Base-by-base conservation (phyloP, 192 early-diverging fungal species). In the Allomyces arbusculus region DNA sequence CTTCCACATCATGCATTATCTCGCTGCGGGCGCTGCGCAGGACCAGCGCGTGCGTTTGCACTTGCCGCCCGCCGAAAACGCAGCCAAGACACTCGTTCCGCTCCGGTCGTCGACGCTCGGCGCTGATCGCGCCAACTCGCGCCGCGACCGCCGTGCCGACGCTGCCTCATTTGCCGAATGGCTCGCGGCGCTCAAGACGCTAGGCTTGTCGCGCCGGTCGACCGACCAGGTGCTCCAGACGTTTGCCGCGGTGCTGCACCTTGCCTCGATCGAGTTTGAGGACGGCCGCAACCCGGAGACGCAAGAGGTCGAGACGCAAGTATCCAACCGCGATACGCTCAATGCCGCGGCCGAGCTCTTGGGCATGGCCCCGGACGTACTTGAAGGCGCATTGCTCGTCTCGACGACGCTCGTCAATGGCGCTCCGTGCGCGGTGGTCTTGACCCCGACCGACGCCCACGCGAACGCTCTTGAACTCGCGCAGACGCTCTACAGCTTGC, bases 1-100 rank as follows among this genome's bases (percentile, higher is more conserved):
- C 75, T 99, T 95, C 77, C 90, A 99, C 71, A 86, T 95, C 28
- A 90, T 99, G 72, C 92, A 97, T 77, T 88, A 92, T 70, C 77
- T 99, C 23, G 79, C 94, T 7, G 86, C 90, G 23, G 96, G 93
- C 19, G 79, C 79, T 0, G 79, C 84, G 26, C 66, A 75, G 24
- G 86, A 91, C 67, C 92, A 97, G 74, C 87, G 84, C 63, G 55
- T 80, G n/a, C 74, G 83, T 65, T 81, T 89, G 63, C 85, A 84
- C 61, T 77, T 99, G 7, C 79, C 82, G 8, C 83, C 89, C 28
- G 74, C 33, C 33, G 33, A 40, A 40, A 40, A 40, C 8, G 33
- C 33, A 7, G 33, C 33, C 33, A 40, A 8, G 33, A 40, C 33
- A 7, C 33, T 40, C 33, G 33, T 7, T 40, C 33, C 76, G 28